Base-by-base conservation (phyloP, 1,284 basidiomycete species). In the Ustilago trichophora region DNA sequence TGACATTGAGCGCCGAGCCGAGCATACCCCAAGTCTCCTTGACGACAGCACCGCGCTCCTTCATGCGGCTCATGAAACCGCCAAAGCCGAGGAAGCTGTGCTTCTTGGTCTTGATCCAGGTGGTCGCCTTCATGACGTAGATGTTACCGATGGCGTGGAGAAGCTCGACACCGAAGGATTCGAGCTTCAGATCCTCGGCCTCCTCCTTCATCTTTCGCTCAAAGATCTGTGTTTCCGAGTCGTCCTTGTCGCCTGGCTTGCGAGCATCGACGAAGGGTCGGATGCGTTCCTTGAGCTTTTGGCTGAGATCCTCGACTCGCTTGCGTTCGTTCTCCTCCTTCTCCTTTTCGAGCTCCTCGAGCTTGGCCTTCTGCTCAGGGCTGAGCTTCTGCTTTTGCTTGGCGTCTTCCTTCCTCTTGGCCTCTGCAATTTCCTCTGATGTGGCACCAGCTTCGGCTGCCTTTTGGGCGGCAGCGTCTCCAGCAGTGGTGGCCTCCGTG, bases 151-250 rank as follows among this genome's bases (percentile, higher is more conserved):
- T 82, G 31, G 78, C 73, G 53, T 78, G 76, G 38, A 82, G 70
- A 9, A 94, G 89, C 87, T 98, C 95, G 35, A 98, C 89, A 53
- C 96, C 96, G 82, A 99, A 99, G 71, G 92, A 95, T 84, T 99
- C 96, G 56, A 98, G 84, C 85, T 98, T 98, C 76, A 99, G 82
- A 84, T 99, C 96, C 69, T 97, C 93, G 2, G 92, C 93, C 82
- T 99, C 96, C 37, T 87, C 85, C 78, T 84, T 86, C 82, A 97
- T 91, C 82, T 86, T 88, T 49, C 86, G 85, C 82, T 91, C 88
- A 78, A 94, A 82, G 47, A 80, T 50, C 45, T 75, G 73, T 13
- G 78, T 82, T 60, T 98, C 95, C 0, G 88, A 84, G 79, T 98
- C 95, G 56, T 90, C 89, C 67, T 87, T 87, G 18, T 88, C 91